Percentiles rank a stretch among this genome's conserved stretches.
These are phyloP conservation scores for Trametes gibbosa DNA, from an alignment of 768 basidiomycete species.

Conservation along the genomic window DNA sequence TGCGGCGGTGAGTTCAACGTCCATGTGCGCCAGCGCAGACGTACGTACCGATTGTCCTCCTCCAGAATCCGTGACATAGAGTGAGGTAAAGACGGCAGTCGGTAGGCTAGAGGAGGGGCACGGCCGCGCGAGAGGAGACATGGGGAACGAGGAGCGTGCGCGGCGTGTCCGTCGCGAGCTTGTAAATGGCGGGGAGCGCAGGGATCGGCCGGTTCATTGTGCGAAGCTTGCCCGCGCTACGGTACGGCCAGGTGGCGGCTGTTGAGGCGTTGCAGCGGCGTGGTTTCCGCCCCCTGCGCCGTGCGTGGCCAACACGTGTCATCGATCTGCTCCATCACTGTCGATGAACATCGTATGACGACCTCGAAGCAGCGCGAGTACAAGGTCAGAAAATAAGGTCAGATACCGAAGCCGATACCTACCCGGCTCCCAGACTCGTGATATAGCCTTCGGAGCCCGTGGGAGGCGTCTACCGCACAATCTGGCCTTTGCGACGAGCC, in stretches of 20 bases:
- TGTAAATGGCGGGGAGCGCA: conserved; percentile 10
- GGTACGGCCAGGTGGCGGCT: not conserved
- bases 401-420: not conserved
- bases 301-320: conserved; percentile 23
- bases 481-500: too few species aligned
- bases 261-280: conserved; percentile 22
- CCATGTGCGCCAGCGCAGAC: not conserved
- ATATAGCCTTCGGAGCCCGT: not conserved
- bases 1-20: conserved; percentile 1
- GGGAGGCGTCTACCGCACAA: too few species aligned
- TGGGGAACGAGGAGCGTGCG: conserved; percentile 8
- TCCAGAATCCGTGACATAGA: conserved; percentile 15
- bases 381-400: not conserved
- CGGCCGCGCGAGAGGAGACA: conserved; percentile 1
- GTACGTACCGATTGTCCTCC: conserved; percentile 20
- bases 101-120: conserved; percentile 8
- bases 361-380: not conserved
- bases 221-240: conserved; percentile 13
- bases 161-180: conserved; percentile 16
- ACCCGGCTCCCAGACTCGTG: not conserved
- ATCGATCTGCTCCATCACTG: conserved; percentile 8
- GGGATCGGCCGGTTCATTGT: conserved; percentile 16
- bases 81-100: conserved; percentile 2
- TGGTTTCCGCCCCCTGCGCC: conserved; percentile 10
- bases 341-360: conserved; percentile 1